A percentile compares a stretch with the other conserved stretches of the same genome.
phyloP scores from a whole-genome alignment of 129 eudicot genomes.

The Centaurea solstitialis region DNA sequence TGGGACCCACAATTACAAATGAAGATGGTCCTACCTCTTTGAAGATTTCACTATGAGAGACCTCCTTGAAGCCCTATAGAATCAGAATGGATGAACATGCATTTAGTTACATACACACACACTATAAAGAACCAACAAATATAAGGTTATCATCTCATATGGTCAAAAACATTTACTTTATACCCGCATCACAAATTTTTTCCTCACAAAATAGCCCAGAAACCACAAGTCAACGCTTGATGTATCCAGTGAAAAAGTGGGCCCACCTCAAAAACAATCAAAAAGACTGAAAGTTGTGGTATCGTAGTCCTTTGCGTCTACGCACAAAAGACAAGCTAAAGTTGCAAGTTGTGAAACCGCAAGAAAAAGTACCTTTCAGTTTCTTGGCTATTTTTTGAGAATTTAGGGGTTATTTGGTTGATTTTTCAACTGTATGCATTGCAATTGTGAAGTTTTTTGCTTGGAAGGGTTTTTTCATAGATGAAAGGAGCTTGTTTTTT shows the following conservation, averaged over 20 bases:
- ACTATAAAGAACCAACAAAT: not conserved
- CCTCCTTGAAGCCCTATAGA: constrained; percentile 76
- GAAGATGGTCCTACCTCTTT: constrained; percentile 64
- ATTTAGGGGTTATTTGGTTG: too few relatives aligned
- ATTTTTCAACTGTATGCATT: too few relatives aligned
- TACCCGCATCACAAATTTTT: not conserved
- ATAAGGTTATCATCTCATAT: not conserved
- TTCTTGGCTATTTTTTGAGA: not conserved
- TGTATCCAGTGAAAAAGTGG: not conserved
- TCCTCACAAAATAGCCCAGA: not conserved
- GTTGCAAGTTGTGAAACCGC: too few relatives aligned
- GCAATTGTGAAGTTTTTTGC: too few relatives aligned
- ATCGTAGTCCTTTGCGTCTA: too few relatives aligned
- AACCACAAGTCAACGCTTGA: not conserved
- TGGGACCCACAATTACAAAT: not conserved
- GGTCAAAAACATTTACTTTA: not conserved
- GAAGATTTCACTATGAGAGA: constrained; percentile 81
- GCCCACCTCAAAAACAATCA: not conserved
- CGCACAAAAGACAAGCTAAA: too few relatives aligned
- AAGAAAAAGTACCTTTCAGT: not conserved
- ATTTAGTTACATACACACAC: not conserved
- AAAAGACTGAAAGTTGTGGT: not conserved
- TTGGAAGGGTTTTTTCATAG: too few relatives aligned
- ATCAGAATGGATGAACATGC: constrained; percentile 19
- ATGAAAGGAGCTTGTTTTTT: too few relatives aligned